phyloP scores from a whole-genome alignment of 768 basidiomycete species.

The Mycena albidolilacea region DNA sequence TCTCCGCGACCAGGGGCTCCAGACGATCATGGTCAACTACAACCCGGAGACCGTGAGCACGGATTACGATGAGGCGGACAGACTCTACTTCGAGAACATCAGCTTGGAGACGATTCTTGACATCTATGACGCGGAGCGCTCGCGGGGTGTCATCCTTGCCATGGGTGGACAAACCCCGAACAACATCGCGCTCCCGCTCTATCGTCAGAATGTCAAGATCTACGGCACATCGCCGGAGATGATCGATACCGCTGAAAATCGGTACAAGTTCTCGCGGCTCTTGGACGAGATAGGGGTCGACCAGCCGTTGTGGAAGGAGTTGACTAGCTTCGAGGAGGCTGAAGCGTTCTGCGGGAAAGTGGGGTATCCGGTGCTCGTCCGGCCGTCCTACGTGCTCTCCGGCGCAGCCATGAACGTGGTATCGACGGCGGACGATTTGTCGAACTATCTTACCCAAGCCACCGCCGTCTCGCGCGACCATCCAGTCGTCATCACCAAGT shows the following conservation, averaged over 20 bases:
- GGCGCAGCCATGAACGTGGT: constrained; percentile 99
- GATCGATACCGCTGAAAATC: constrained; percentile 99
- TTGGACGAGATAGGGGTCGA: constrained; percentile 99
- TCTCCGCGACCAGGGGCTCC: constrained; percentile 92
- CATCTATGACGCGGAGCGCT: constrained; percentile 93
- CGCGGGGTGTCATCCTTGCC: constrained; percentile 93
- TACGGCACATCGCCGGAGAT: constrained; percentile 99
- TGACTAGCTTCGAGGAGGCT: constrained; percentile 92
- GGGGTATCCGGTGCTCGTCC: constrained; percentile 95
- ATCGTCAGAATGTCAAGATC: constrained; percentile 98
- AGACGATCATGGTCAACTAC: constrained; percentile 99
- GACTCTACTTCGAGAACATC: constrained; percentile 99
- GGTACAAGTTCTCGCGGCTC: constrained; percentile 99
- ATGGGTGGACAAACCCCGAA: constrained; percentile 99
- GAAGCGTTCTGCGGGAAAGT: constrained; percentile 92
- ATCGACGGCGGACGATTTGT: constrained; percentile 91
- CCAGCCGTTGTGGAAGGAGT: constrained; percentile 97
- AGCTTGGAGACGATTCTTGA: constrained; percentile 96
- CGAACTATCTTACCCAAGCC: constrained; percentile 93
- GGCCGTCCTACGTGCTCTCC: constrained; percentile 98
- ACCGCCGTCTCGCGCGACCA: constrained; percentile 96
- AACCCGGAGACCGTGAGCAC: constrained; percentile 99
- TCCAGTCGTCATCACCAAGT: constrained; percentile 98
- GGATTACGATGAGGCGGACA: constrained; percentile 98
- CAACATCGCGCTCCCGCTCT: constrained; percentile 96